phyloP scores from a whole-genome alignment of 2,329 filamentous ascomycete genomes.

The Parastagonospora avenae region DNA sequence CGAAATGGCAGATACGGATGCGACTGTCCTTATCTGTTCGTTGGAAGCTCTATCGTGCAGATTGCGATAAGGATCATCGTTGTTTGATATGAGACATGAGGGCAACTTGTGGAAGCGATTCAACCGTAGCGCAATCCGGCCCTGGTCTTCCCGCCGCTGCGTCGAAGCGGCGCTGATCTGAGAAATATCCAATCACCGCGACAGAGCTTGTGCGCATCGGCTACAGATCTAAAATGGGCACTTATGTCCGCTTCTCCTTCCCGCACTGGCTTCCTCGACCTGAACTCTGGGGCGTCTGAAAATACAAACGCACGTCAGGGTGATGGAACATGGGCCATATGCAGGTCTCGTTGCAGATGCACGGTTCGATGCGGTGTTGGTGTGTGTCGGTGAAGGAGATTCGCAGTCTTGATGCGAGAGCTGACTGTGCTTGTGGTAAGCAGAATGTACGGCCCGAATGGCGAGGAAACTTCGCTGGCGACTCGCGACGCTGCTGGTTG shows the following conservation, averaged over 20 bases:
- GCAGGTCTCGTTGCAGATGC: background rate
- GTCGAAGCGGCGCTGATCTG: constrained; percentile 2
- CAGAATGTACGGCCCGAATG: too few relatives aligned
- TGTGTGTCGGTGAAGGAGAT: too few relatives aligned
- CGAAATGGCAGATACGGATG: background rate
- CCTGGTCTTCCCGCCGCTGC: constrained; percentile 1
- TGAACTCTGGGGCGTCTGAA: constrained; percentile 6
- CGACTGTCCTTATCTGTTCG: background rate
- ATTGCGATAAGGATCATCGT: background rate
- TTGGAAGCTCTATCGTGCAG: too few relatives aligned
- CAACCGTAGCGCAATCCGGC: background rate
- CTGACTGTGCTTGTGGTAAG: too few relatives aligned
- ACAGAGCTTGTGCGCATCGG: background rate
- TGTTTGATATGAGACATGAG: background rate
- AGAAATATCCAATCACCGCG: constrained; percentile 1
- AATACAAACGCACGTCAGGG: background rate
- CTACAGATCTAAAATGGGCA: constrained; percentile 3
- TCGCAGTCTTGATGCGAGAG: too few relatives aligned
- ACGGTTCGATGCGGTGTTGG: too few relatives aligned
- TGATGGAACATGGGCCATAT: background rate
- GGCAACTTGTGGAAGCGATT: background rate
- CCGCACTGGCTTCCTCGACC: constrained; percentile 3
- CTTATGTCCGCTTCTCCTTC: background rate
- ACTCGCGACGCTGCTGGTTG: too few relatives aligned
- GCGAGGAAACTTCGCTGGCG: too few relatives aligned